Percentiles rank a stretch among this genome's conserved stretches.
These are phyloP conservation scores for Stephania japonica DNA, from an alignment of 164 flowering plant species.

Conservation along the genomic window DNA sequence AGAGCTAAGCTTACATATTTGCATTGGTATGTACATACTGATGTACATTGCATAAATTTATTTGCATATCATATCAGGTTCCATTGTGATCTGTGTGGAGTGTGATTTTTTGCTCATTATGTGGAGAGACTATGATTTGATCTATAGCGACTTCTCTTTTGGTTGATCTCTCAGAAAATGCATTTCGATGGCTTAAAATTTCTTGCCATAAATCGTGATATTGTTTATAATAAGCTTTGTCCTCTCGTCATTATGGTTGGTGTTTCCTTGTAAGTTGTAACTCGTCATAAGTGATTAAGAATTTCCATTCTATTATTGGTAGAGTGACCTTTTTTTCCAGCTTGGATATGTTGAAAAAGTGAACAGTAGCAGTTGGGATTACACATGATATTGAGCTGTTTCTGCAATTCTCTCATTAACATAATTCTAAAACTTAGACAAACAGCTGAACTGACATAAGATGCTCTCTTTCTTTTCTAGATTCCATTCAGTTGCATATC, in stretches of 20 bases:
- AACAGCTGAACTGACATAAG: slow-evolving; percentile 9
- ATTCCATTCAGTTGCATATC: slow-evolving; percentile 70
- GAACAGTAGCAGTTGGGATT: neutral
- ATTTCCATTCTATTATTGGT: neutral
- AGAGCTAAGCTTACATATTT: no score
- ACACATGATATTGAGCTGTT: no score
- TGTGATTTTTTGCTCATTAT: neutral
- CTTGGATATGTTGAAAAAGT: neutral
- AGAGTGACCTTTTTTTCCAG: neutral
- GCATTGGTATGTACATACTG: no score
- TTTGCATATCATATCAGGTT: neutral
- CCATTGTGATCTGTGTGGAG: neutral
- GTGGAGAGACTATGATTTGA: neutral
- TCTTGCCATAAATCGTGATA: neutral
- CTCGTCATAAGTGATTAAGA: neutral
- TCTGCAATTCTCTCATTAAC: no score
- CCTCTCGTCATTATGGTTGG: neutral
- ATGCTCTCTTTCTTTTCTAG: slow-evolving; percentile 21
- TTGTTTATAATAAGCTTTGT: neutral
- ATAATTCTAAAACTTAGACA: neutral
- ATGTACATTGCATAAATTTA: neutral
- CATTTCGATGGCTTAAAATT: neutral
- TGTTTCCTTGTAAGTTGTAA: neutral
- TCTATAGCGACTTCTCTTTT: neutral
- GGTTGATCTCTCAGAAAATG: neutral